Conservation (phyloP, 371 early-diverging fungal genomes). For the Dinochytrium kinnereticum region DNA sequence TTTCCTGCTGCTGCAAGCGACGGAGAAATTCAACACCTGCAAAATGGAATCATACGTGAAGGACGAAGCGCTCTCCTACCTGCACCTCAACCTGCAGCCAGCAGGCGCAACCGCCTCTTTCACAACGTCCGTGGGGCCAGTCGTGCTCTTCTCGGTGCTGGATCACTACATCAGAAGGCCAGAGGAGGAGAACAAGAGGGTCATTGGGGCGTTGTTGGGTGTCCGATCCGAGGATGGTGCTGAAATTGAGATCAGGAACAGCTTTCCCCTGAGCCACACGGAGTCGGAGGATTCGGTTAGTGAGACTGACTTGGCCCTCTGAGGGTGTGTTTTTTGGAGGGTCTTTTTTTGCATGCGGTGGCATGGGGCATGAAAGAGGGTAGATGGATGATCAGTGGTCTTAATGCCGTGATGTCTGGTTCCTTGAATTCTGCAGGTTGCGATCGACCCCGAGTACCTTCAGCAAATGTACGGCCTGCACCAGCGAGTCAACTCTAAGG, state of each 20-base stretch:
- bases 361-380: not conserved
- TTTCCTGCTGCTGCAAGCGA: not conserved
- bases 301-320: not conserved
- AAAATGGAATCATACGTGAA: not conserved
- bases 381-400: too few relatives aligned
- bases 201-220: constrained; percentile 89
- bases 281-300: constrained; percentile 36
- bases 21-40: not conserved
- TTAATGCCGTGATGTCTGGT: too few relatives aligned
- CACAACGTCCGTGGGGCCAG: constrained; percentile 74
- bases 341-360: not conserved
- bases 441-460: constrained; percentile 90
- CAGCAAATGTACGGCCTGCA: constrained; percentile 84
- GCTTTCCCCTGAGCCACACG: constrained; percentile 76
- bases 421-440: too few relatives aligned
- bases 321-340: constrained; percentile 32
- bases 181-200: constrained; percentile 73
- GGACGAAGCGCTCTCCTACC: not conserved
- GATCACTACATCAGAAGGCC: constrained; percentile 90
- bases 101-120: constrained; percentile 42
- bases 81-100: constrained; percentile 19
- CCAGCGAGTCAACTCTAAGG: constrained; percentile 86
- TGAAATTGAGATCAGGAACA: constrained; percentile 85
- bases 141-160: constrained; percentile 89
- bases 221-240: constrained; percentile 80